Percentiles rank a stretch among this genome's conserved stretches.
These are phyloP conservation scores for Hymenoscyphus fructigenus DNA, from an alignment of 2,329 filamentous ascomycete species.

Conservation along the genomic window DNA sequence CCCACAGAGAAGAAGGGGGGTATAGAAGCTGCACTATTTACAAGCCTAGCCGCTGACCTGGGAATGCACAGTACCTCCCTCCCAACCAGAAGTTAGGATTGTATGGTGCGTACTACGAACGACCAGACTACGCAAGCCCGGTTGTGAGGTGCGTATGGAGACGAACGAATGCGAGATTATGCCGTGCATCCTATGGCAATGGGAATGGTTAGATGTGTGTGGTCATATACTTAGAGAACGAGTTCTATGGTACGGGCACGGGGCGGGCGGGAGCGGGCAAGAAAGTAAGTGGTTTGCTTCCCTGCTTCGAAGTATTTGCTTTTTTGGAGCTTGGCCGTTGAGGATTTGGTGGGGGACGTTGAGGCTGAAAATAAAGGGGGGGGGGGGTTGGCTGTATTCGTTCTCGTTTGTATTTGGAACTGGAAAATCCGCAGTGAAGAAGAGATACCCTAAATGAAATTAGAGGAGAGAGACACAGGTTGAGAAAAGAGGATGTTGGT, in stretches of 20 bases:
- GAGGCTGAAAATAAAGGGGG: background rate
- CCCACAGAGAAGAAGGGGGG: background rate
- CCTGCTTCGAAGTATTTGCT: background rate
- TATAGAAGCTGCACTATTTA: background rate
- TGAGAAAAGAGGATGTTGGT: background rate
- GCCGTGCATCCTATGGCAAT: background rate
- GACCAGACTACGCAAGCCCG: background rate
- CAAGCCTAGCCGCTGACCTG: background rate
- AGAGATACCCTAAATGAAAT: background rate
- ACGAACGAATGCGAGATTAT: background rate
- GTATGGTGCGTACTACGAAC: background rate
- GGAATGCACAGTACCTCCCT: background rate
- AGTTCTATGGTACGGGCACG: background rate
- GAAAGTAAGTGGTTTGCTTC: background rate
- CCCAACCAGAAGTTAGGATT: background rate
- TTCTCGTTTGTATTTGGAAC: background rate
- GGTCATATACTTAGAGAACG: background rate
- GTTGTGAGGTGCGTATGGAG: background rate
- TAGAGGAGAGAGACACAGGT: background rate
- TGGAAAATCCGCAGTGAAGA: background rate
- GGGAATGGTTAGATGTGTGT: background rate
- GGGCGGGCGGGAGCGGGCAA: slow-evolving; percentile 1
- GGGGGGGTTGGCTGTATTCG: background rate
- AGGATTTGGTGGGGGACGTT: background rate
- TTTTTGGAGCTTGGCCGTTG: background rate